These are phyloP conservation scores for Rhizoclosmatium globosum DNA, from an alignment of 192 early-diverging fungal species.

Conservation along the genomic window DNA sequence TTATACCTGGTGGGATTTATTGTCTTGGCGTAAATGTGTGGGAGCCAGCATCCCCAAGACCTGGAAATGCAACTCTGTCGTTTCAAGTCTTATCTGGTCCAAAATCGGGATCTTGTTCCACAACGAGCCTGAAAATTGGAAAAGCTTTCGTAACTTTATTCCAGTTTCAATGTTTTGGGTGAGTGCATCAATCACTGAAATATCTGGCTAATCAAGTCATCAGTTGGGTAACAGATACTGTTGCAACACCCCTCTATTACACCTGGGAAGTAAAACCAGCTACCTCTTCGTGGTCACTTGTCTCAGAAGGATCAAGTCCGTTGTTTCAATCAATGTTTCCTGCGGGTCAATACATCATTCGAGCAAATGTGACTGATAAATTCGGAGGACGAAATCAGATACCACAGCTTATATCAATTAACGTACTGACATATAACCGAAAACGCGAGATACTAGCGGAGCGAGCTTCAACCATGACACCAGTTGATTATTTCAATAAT, in stretches of 20 bases:
- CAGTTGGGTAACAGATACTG: conserved; percentile 23
- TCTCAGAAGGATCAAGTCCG: background rate
- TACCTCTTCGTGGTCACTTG: background rate
- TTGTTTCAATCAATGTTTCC: conserved; percentile 6
- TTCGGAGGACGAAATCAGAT: background rate
- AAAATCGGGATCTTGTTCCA: background rate
- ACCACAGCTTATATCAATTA: conserved; percentile 5
- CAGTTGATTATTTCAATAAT: background rate
- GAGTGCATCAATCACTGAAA: background rate
- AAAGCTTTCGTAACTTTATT: conserved; percentile 4
- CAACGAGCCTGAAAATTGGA: background rate
- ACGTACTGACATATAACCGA: background rate
- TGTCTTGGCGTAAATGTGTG: conserved; percentile 8
- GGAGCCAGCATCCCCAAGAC: background rate
- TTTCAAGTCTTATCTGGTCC: background rate
- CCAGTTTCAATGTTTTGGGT: conserved; percentile 20
- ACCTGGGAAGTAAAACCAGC: conserved; percentile 20
- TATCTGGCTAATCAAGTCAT: no score
- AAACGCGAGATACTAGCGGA: background rate
- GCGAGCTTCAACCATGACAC: background rate
- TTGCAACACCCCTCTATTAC: conserved; percentile 7
- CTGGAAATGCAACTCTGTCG: background rate
- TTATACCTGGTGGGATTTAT: conserved; percentile 1
- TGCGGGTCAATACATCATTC: background rate
- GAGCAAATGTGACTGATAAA: conserved; percentile 1